phyloP scores from a whole-genome alignment of 495 filamentous ascomycete species.

The Astrothelium macrocarpum region DNA sequence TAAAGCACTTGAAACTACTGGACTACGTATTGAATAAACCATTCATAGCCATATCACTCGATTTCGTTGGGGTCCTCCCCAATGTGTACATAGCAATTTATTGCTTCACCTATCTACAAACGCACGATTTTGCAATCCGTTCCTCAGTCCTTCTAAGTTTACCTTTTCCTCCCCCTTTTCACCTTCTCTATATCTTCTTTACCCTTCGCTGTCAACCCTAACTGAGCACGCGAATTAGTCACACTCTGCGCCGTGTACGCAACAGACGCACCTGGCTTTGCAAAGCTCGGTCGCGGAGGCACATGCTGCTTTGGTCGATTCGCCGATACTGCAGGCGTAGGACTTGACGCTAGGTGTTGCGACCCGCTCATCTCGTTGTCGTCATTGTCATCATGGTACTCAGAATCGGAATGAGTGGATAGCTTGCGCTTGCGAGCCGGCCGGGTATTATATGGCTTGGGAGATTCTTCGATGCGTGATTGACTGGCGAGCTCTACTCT shows the following conservation, averaged over 20 bases:
- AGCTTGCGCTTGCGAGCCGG: background rate
- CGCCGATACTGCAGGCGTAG: background rate
- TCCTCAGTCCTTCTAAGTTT: too few species aligned
- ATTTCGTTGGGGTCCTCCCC: too few species aligned
- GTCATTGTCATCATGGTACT: background rate
- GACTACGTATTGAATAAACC: too few species aligned
- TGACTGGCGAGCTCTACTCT: background rate
- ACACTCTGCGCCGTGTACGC: background rate
- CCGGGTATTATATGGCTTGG: background rate
- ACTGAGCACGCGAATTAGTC: background rate
- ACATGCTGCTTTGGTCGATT: background rate
- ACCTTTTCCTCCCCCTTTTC: too few species aligned
- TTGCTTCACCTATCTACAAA: too few species aligned
- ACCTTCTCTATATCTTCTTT: too few species aligned
- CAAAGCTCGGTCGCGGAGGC: background rate
- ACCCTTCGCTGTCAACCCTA: too few species aligned
- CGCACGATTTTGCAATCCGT: too few species aligned
- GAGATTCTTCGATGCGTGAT: background rate
- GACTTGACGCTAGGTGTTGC: background rate
- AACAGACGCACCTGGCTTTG: background rate
- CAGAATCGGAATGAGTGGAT: background rate
- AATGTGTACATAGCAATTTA: too few species aligned
- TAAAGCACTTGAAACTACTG: too few species aligned
- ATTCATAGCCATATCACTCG: too few species aligned
- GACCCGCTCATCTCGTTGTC: background rate